These are phyloP conservation scores for Beta lomatogona DNA, from an alignment of 179 eudicot genomes.

Conservation along the genomic window DNA sequence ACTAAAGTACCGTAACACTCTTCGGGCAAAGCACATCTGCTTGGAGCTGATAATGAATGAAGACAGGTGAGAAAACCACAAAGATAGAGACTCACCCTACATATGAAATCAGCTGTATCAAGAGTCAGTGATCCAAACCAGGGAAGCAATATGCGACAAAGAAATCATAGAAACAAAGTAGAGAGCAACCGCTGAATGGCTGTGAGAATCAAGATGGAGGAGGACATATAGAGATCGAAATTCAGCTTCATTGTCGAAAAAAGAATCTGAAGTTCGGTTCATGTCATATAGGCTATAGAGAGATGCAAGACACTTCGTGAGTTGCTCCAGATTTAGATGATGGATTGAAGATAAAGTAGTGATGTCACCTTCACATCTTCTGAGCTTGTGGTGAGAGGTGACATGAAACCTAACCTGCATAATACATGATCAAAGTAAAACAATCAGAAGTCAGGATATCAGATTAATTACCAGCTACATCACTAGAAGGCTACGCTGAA, in stretches of 20 bases:
- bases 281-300: slow-evolving; percentile 68
- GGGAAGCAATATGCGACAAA: slow-evolving; percentile 14
- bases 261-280: slow-evolving; percentile 47
- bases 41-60: slow-evolving; percentile 56
- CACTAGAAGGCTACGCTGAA: not conserved
- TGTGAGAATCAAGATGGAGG: slow-evolving; percentile 71
- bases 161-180: slow-evolving; percentile 11
- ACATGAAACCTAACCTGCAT: slow-evolving; percentile 78
- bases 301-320: slow-evolving; percentile 71
- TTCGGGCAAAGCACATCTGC: slow-evolving; percentile 75
- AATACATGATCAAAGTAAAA: slow-evolving; percentile 31
- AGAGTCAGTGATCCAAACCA: slow-evolving; percentile 16
- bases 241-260: slow-evolving; percentile 68
- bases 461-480: not conserved
- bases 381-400: slow-evolving; percentile 73
- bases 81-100: slow-evolving; percentile 79
- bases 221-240: slow-evolving; percentile 76
- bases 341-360: slow-evolving; percentile 54
- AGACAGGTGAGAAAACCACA: slow-evolving; percentile 72
- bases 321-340: slow-evolving; percentile 89
- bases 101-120: slow-evolving; percentile 16
- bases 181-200: slow-evolving; percentile 51
- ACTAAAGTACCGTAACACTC: slow-evolving; percentile 58
- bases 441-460: not conserved
- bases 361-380: slow-evolving; percentile 45